Evolutionary conservation across 1,139 yeast genomes (phyloP).

Genomic region (Insectozyma bohioensis): DNA sequence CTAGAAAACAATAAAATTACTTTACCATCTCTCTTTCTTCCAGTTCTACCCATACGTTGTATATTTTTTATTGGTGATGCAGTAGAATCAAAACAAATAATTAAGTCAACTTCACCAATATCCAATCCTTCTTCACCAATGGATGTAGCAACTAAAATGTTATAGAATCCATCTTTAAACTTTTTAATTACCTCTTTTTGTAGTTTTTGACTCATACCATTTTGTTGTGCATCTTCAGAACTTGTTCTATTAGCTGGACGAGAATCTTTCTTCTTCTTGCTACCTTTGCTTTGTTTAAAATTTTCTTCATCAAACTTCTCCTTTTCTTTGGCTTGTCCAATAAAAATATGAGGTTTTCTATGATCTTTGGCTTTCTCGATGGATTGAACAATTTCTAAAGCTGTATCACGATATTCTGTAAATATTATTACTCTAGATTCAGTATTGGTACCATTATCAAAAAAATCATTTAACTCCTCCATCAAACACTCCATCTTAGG

Average conservation of each 20-base stretch:
- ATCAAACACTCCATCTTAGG: slow-evolving; percentile 68
- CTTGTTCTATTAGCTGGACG: slow-evolving; percentile 27
- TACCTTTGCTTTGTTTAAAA: slow-evolving; percentile 19
- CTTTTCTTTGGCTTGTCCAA: slow-evolving; percentile 72
- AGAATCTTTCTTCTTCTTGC: slow-evolving; percentile 21
- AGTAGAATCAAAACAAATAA: slow-evolving; percentile 90
- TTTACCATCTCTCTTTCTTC: slow-evolving; percentile 87
- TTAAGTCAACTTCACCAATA: slow-evolving; percentile 95
- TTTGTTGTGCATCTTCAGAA: slow-evolving; percentile 53
- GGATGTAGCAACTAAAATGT: slow-evolving; percentile 89
- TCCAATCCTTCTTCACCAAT: slow-evolving; percentile 99
- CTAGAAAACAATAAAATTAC: slow-evolving; percentile 77
- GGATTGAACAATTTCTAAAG: slow-evolving; percentile 76
- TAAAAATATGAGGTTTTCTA: slow-evolving; percentile 79
- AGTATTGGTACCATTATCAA: slow-evolving; percentile 29
- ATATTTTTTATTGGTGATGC: slow-evolving; percentile 90
- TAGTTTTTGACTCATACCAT: slow-evolving; percentile 69
- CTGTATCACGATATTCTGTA: slow-evolving; percentile 86
- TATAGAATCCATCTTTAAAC: slow-evolving; percentile 70
- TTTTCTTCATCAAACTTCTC: slow-evolving; percentile 57
- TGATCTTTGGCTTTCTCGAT: slow-evolving; percentile 41
- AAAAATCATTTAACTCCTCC: slow-evolving; percentile 58
- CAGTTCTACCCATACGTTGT: slow-evolving; percentile 98
- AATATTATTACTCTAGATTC: slow-evolving; percentile 78
- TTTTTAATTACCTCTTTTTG: slow-evolving; percentile 72